These are phyloP conservation scores for Nepenthes alata DNA, from an alignment of 179 eudicot genomes.

Conservation along the genomic window DNA sequence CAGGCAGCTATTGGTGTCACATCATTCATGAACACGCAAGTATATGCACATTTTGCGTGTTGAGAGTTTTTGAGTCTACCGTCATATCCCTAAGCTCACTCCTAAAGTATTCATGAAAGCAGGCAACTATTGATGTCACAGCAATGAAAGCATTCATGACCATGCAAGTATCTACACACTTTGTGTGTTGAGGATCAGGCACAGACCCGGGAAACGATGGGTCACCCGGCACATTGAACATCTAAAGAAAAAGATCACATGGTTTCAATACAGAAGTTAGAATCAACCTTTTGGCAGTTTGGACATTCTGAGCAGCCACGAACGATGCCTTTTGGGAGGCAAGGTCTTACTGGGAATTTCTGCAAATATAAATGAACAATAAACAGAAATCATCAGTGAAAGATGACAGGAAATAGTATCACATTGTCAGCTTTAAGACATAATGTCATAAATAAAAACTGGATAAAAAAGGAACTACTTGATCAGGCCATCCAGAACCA, in stretches of 20 bases:
- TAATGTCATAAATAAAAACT: background rate
- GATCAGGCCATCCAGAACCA: constrained; percentile 51
- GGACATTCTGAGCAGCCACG: constrained; percentile 72
- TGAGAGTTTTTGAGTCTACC: background rate
- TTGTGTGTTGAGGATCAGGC: too few species aligned
- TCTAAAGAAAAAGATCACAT: background rate
- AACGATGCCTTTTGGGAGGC: constrained; percentile 73
- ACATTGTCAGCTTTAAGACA: background rate
- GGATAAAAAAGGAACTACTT: constrained; percentile 16
- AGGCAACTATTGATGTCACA: too few species aligned
- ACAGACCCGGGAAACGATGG: too few species aligned
- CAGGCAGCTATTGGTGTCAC: background rate
- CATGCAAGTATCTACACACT: too few species aligned
- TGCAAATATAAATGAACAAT: constrained; percentile 18
- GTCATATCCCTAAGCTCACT: too few species aligned
- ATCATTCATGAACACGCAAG: background rate
- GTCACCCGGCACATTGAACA: too few species aligned
- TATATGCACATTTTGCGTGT: background rate
- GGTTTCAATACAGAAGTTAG: background rate
- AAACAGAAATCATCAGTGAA: background rate
- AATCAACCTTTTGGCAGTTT: constrained; percentile 71
- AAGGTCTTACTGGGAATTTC: constrained; percentile 32
- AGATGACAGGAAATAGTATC: background rate
- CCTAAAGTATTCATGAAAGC: too few species aligned
- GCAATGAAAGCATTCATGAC: too few species aligned